phyloP scores from a whole-genome alignment of 73 alveolate genomes.

The Paramecium sonneborni region DNA sequence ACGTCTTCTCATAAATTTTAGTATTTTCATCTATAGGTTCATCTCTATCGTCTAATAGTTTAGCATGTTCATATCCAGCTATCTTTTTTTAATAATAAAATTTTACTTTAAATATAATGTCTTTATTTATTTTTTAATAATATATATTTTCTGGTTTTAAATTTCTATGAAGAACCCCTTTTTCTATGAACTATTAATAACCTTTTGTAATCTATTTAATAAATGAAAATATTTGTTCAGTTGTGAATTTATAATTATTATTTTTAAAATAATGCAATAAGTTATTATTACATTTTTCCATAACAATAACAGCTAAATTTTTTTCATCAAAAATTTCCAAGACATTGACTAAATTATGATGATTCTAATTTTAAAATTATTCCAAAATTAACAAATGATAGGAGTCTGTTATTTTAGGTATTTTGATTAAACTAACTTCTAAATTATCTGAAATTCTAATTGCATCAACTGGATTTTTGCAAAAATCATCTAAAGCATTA shows the following conservation, averaged over 20 bases:
- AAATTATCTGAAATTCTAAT: background rate
- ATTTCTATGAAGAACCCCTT: background rate
- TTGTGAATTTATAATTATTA: too few relatives aligned
- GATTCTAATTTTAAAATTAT: background rate
- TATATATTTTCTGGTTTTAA: background rate
- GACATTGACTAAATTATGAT: background rate
- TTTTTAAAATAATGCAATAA: background rate
- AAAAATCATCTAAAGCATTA: background rate
- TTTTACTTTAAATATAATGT: background rate
- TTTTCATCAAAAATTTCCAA: background rate
- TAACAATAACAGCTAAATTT: background rate
- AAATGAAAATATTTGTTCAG: background rate
- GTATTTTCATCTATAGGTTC: background rate
- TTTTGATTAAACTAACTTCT: background rate
- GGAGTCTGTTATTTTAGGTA: background rate
- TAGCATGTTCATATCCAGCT: background rate
- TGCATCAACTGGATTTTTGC: background rate
- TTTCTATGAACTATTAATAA: background rate
- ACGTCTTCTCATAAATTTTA: background rate
- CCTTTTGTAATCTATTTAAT: background rate
- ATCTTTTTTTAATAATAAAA: background rate
- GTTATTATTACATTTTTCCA: background rate
- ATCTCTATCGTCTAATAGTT: background rate
- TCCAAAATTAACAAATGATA: background rate
- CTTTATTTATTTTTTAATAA: background rate